Percentiles rank a stretch among this genome's conserved stretches.
These are phyloP conservation scores for Candida ipomoeae DNA, from an alignment of 805 yeast genomes.

Conservation along the genomic window DNA sequence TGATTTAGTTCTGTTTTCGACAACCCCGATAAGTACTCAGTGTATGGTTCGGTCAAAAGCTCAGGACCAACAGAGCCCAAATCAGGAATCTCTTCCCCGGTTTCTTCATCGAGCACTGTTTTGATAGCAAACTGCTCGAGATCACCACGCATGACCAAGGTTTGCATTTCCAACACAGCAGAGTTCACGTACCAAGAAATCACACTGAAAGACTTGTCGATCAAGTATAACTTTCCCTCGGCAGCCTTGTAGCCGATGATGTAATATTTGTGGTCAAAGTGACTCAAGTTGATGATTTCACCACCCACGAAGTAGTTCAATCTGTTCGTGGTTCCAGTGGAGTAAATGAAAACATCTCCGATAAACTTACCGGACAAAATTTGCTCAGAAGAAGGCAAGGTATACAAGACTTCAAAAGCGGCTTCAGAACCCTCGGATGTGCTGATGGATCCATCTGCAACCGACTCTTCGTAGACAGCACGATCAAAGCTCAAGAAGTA, in stretches of 20 bases:
- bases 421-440: constrained; percentile 87
- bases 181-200: constrained; percentile 77
- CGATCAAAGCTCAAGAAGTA: constrained; percentile 74
- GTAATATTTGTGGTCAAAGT: constrained; percentile 84
- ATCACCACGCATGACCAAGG: constrained; percentile 92
- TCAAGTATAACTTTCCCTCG: constrained; percentile 83
- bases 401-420: constrained; percentile 79
- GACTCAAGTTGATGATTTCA: constrained; percentile 84
- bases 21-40: constrained; percentile 49
- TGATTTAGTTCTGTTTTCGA: constrained; percentile 67
- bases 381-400: constrained; percentile 63
- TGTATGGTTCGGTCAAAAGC: constrained; percentile 49
- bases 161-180: constrained; percentile 90
- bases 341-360: constrained; percentile 93
- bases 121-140: constrained; percentile 55
- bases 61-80: constrained; percentile 46
- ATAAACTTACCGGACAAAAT: constrained; percentile 91
- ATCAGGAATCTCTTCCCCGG: constrained; percentile 38
- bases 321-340: constrained; percentile 75
- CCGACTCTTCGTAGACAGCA: constrained; percentile 60
- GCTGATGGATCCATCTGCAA: constrained; percentile 53
- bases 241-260: constrained; percentile 80
- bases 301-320: constrained; percentile 95
- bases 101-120: constrained; percentile 30
- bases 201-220: constrained; percentile 86